These are phyloP conservation scores for Gyromitra esculenta DNA, from an alignment of 2,329 filamentous ascomycete species.

Conservation along the genomic window DNA sequence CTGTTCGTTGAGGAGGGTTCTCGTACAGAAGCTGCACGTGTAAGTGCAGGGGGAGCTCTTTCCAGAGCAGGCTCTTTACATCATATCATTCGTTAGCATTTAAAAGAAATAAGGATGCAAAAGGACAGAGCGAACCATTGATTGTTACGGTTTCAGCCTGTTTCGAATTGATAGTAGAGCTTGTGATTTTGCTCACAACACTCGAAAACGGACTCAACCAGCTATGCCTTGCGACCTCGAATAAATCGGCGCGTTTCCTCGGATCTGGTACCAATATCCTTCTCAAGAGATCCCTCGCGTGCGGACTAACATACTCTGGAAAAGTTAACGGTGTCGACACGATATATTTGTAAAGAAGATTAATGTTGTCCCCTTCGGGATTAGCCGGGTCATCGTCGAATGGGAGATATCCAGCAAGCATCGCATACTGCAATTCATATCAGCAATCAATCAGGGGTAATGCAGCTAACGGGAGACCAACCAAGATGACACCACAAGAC, in stretches of 20 bases:
- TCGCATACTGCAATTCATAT: constrained; percentile 79
- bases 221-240: constrained; percentile 96
- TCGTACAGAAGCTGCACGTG: constrained; percentile 77
- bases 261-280: constrained; percentile 96
- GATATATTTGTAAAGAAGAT: constrained; percentile 98
- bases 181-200: constrained; percentile 95
- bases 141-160: constrained; percentile 86
- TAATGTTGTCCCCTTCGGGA: constrained; percentile 98
- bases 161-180: constrained; percentile 84
- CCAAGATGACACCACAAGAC: constrained; percentile 98
- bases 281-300: constrained; percentile 89
- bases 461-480: constrained; percentile 64
- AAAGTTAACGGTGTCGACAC: constrained; percentile 96
- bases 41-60: constrained; percentile 52
- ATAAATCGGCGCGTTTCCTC: constrained; percentile 90
- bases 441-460: constrained; percentile 39
- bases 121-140: constrained; percentile 63
- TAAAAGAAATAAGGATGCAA: constrained; percentile 16
- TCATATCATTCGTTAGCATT: constrained; percentile 36
- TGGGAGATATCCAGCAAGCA: constrained; percentile 95
- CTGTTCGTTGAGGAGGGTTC: constrained; percentile 76
- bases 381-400: constrained; percentile 99
- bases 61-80: constrained; percentile 50
- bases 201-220: constrained; percentile 98
- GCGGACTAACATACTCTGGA: constrained; percentile 97